A percentile compares a stretch with the other conserved stretches of the same genome.
These are phyloP conservation scores for Globisporangium uncinulatum DNA, from an alignment of 352 stramenopile species.

Conservation along the genomic window DNA sequence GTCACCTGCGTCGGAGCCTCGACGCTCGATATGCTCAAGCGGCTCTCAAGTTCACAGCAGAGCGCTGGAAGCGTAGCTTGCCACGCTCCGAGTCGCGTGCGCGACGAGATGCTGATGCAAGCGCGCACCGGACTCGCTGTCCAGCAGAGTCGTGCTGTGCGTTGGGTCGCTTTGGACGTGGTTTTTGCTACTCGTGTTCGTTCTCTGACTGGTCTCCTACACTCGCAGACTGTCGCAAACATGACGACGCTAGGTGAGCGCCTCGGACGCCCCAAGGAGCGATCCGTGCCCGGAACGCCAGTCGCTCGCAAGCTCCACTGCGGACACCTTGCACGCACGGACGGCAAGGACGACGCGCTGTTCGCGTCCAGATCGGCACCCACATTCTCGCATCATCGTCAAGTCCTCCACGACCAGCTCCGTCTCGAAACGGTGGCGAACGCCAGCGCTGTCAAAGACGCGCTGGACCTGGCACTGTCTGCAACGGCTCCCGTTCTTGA, in stretches of 20 bases:
- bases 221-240: constrained; percentile 10
- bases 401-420: constrained; percentile 10
- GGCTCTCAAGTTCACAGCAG: constrained; percentile 11
- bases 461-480: constrained; percentile 9
- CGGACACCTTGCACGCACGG: constrained; percentile 29
- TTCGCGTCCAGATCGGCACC: constrained; percentile 21
- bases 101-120: constrained; percentile 42
- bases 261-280: constrained; percentile 18
- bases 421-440: constrained; percentile 14
- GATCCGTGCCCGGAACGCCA: constrained; percentile 31
- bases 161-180: not conserved
- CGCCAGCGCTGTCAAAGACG: constrained; percentile 9
- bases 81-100: constrained; percentile 19
- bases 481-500: not conserved
- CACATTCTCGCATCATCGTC: constrained; percentile 16
- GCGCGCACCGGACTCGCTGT: constrained; percentile 11
- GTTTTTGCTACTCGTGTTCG: not conserved
- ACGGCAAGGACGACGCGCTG: constrained; percentile 17
- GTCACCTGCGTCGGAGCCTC: constrained; percentile 29
- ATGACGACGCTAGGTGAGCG: constrained; percentile 38
- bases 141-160: constrained; percentile 12
- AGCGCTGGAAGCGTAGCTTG: not conserved
- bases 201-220: not conserved
- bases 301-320: constrained; percentile 33
- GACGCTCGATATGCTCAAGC: constrained; percentile 59